phyloP scores from a whole-genome alignment of 495 filamentous ascomycete species.

The Xylaria telfairii region DNA sequence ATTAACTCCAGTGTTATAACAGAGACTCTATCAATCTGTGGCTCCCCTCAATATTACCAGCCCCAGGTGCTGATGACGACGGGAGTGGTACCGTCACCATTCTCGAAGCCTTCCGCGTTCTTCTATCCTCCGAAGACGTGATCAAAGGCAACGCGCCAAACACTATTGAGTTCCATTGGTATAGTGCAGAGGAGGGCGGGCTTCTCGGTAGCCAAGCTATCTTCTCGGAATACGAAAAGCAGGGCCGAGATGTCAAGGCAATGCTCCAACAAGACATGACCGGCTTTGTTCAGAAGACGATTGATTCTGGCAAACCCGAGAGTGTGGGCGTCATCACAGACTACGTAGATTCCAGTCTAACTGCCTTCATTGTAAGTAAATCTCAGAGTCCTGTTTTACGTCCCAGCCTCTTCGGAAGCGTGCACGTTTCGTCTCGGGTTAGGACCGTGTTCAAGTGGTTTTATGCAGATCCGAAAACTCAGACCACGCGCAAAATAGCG shows the following conservation, averaged over 20 bases:
- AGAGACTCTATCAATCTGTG: constrained; percentile 88
- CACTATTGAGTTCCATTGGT: constrained; percentile 99
- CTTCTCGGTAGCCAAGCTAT: constrained; percentile 90
- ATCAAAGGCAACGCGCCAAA: constrained; percentile 67
- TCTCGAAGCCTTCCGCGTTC: constrained; percentile 64
- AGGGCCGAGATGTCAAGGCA: constrained; percentile 80
- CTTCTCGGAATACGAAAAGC: constrained; percentile 81
- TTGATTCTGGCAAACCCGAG: constrained; percentile 83
- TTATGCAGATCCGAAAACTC: neutral
- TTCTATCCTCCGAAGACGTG: constrained; percentile 58
- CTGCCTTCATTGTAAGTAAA: constrained; percentile 72
- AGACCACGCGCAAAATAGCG: neutral
- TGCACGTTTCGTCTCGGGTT: neutral
- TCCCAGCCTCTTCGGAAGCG: neutral
- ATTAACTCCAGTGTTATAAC: too few species aligned
- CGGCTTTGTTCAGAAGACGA: constrained; percentile 81
- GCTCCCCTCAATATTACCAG: constrained; percentile 79
- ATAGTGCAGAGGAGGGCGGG: constrained; percentile 93
- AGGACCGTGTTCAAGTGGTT: neutral
- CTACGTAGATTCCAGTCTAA: constrained; percentile 82
- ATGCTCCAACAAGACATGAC: constrained; percentile 99
- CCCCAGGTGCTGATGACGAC: constrained; percentile 67
- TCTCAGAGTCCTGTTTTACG: neutral
- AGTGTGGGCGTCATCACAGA: constrained; percentile 93
- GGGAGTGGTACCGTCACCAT: constrained; percentile 66